A percentile compares a stretch with the other conserved stretches of the same genome.
Evolutionary conservation across 805 yeast genomes (phyloP).

Genomic region (Barnettozyma vustinii): DNA sequence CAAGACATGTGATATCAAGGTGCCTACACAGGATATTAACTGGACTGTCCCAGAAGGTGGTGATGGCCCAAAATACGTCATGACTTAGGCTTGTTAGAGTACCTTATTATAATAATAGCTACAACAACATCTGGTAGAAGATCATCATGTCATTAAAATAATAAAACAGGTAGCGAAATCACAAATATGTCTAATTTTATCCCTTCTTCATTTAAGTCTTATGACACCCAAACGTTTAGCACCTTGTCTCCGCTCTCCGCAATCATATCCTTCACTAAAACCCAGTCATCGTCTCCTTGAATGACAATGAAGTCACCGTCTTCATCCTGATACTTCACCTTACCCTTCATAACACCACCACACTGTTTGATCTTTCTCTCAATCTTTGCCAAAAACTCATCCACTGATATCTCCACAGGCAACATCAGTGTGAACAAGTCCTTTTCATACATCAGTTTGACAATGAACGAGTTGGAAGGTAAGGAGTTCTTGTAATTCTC

Average conservation of each 20-base stretch:
- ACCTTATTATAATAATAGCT: too few species aligned
- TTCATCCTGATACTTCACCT: conserved; percentile 83
- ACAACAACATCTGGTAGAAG: neutral
- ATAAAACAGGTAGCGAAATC: neutral
- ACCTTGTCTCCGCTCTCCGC: conserved; percentile 45
- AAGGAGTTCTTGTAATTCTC: conserved; percentile 35
- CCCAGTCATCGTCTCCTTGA: conserved; percentile 84
- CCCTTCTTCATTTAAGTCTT: conserved; percentile 1
- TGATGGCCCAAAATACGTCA: conserved; percentile 93
- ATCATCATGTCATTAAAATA: conserved; percentile 8
- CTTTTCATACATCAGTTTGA: conserved; percentile 37
- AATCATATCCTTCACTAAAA: conserved; percentile 70
- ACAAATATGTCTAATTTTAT: neutral
- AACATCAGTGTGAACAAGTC: conserved; percentile 64
- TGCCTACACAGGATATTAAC: conserved; percentile 86
- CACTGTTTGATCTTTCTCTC: conserved; percentile 50
- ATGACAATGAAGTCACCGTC: conserved; percentile 91
- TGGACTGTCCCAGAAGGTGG: conserved; percentile 99
- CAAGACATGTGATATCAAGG: conserved; percentile 96
- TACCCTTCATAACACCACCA: conserved; percentile 41
- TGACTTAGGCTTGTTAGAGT: conserved; percentile 42
- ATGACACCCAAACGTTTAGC: conserved; percentile 37
- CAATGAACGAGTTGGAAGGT: conserved; percentile 33
- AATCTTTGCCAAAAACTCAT: conserved; percentile 52
- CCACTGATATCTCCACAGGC: conserved; percentile 43